Evolutionary conservation across 2,329 filamentous ascomycete species (phyloP).

Genomic region (Ilyonectria sp.): DNA sequence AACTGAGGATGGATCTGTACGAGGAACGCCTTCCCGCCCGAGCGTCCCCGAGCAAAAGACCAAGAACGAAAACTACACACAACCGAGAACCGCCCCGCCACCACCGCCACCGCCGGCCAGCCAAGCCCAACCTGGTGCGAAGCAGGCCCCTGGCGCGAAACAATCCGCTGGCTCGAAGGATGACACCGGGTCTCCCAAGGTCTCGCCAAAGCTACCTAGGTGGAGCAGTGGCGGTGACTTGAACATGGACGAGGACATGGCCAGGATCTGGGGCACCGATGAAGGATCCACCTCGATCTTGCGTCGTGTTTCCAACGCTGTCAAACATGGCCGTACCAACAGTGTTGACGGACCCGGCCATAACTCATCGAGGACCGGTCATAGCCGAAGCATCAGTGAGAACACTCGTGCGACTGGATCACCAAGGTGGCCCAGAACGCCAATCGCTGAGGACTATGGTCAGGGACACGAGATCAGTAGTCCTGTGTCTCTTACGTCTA

Average conservation of each 20-base stretch:
- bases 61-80: constrained; percentile 68
- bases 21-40: constrained; percentile 44
- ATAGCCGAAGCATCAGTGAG: constrained; percentile 76
- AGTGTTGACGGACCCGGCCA: constrained; percentile 75
- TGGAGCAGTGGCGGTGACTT: constrained; percentile 89
- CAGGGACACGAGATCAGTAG: constrained; percentile 77
- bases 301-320: constrained; percentile 91
- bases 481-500: constrained; percentile 75
- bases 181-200: constrained; percentile 60
- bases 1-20: constrained; percentile 43
- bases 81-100: constrained; percentile 69
- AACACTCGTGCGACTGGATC: constrained; percentile 76
- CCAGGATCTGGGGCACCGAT: constrained; percentile 85
- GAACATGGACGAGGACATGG: constrained; percentile 96
- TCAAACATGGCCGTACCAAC: constrained; percentile 91
- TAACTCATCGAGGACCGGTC: constrained; percentile 61
- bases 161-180: constrained; percentile 64
- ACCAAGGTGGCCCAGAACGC: constrained; percentile 79
- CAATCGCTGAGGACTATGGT: constrained; percentile 69
- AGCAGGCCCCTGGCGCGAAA: constrained; percentile 64
- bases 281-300: constrained; percentile 85
- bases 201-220: constrained; percentile 78
- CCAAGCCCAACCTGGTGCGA: constrained; percentile 55
- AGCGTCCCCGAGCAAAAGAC: constrained; percentile 42
- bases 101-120: constrained; percentile 66